Base-by-base conservation (phyloP, 2,329 filamentous ascomycete genomes). In the Fusarium concolor region DNA sequence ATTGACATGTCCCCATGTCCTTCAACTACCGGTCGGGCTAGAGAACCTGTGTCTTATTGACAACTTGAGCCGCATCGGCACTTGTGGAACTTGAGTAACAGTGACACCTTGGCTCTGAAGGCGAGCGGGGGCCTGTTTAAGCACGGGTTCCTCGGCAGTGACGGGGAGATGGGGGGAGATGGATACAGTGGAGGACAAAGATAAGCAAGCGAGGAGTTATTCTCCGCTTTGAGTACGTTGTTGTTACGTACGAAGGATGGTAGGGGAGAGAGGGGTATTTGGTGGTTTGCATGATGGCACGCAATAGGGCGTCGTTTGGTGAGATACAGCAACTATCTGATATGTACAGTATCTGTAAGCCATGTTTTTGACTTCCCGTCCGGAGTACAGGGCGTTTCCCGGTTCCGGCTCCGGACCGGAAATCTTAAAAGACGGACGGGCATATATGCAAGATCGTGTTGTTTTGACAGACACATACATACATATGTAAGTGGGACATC, bases 191-290 rank as follows among this genome's bases (percentile, higher is more conserved):
- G 51, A 54, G 56, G 52, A 22, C 28, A 11, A 44, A 56, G 52
- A 60, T 50, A 62, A 56, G 50, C 35, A 54, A 58, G 26, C 39
- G 51, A 58, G 51, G 52, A 50, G 35, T 38, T 38, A 10, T 41
- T 52, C 65, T 68, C 64, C 64, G 59, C 65, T 52, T 35, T 37
- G 20, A 52, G 31, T 66, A 56, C 65, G 56, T 68, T 62, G 44
- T 45, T 44, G 41, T 68, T 68, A 69, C 65, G 65, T 68, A 68
- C 56, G 39, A 55, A 54, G 31, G 47, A 42, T 20, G 35, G 31
- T 43, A 59, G 61, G 49, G 44, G 29, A 26, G 26, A 24, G 22
- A 24, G 29, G 29, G 29, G 29, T 51, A 12, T 33, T 20, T 64
- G 18, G n/a, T n/a, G 29, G 38, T 68, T 53, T 50, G 56, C 42